phyloP scores from a whole-genome alignment of 2,329 filamentous ascomycete species.

The Lasiodiplodia hormozganensis region DNA sequence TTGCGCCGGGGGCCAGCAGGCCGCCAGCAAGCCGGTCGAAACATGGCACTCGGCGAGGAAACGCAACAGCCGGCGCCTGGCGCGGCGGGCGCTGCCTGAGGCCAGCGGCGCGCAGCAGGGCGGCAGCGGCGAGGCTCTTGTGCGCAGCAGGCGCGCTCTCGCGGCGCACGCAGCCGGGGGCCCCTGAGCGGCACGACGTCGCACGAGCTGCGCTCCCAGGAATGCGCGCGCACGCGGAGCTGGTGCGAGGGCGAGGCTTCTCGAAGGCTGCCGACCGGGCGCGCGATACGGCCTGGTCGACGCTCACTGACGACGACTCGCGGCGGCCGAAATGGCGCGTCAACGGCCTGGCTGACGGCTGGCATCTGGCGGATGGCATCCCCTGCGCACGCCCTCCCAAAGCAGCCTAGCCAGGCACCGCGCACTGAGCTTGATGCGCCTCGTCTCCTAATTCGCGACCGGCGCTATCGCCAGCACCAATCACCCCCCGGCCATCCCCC shows the following conservation, averaged over 20 bases:
- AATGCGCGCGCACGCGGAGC: neutral
- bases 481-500: slow-evolving; percentile 16
- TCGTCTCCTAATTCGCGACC: slow-evolving; percentile 18
- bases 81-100: slow-evolving; percentile 1
- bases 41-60: slow-evolving; percentile 5
- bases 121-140: neutral
- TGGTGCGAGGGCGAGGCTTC: slow-evolving; percentile 19
- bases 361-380: neutral
- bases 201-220: neutral
- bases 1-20: slow-evolving; percentile 9
- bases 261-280: slow-evolving; percentile 7
- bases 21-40: neutral
- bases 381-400: slow-evolving; percentile 13
- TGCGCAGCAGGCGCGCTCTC: neutral
- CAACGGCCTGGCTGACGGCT: slow-evolving; percentile 13
- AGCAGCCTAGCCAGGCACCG: slow-evolving; percentile 16
- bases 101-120: neutral
- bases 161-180: neutral
- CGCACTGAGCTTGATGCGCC: slow-evolving; percentile 24
- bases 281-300: slow-evolving; percentile 4
- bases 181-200: slow-evolving; percentile 4
- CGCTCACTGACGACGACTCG: slow-evolving; percentile 13
- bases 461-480: slow-evolving; percentile 20
- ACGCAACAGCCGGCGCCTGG: neutral
- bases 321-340: slow-evolving; percentile 15